Conservation (phyloP, 345 rosid species). For the Eucalyptus rudis region DNA sequence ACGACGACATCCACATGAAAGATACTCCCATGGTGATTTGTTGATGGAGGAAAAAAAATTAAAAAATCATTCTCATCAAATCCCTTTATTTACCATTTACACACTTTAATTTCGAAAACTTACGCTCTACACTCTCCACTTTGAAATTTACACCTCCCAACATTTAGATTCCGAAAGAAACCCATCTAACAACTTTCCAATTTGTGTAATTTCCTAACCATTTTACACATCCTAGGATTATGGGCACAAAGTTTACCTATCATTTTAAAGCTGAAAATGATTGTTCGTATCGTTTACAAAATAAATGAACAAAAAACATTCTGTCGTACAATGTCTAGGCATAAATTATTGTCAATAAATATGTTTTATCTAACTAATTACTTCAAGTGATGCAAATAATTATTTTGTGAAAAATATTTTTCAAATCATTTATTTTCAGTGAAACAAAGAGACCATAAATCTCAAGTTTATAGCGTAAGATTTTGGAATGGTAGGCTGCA, state of each 20-base stretch:
- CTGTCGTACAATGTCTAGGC: not conserved
- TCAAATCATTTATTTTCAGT: accelerated
- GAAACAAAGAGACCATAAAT: not conserved
- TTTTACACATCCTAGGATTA: not conserved
- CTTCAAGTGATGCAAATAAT: not conserved
- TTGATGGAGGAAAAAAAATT: not conserved
- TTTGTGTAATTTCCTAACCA: not conserved
- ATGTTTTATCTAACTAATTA: not conserved
- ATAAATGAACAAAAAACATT: too few species aligned
- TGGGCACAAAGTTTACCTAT: not conserved
- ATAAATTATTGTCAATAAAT: not conserved
- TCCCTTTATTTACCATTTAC: not conserved
- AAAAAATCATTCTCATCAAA: not conserved
- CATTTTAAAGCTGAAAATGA: not conserved
- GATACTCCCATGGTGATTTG: not conserved
- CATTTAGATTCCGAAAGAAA: not conserved
- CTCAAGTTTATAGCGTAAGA: not conserved
- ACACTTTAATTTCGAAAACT: not conserved
- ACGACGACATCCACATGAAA: not conserved
- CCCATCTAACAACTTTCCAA: not conserved
- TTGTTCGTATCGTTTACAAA: accelerated
- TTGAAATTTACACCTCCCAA: not conserved
- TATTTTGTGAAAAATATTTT: not conserved
- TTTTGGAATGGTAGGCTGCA: not conserved
- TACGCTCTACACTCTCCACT: not conserved